Evolutionary conservation across 2,329 filamentous ascomycete species (phyloP), one percentile per base, ranked within the genome.

Genomic region (Colletotrichum graminicola): DNA sequence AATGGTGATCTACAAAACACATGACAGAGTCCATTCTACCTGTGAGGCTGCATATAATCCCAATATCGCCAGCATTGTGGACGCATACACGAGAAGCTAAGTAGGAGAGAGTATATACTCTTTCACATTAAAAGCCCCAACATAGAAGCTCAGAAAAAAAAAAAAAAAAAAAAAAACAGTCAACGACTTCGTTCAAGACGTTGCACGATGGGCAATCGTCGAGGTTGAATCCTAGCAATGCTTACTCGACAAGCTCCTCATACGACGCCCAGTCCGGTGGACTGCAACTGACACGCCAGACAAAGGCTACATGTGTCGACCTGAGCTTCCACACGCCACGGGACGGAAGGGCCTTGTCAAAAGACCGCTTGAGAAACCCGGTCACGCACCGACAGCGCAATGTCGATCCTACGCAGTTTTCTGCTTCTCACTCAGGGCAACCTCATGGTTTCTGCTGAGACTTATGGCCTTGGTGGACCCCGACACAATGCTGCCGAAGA

Each of bases 111-210:
- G 16, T 32, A 21, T 5, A 8, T 18, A 11, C 32, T 67, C 3
- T 32, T 57, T 10, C 72, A 73, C 6, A 23, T 70, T 43, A 26
- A 1, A 4, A 54, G n/a, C 5, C 55, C 52, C 23, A 59, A 69
- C n/a, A n/a, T 43, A 72, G 66, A n/a, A 64, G 66, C 29, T 8
- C n/a, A n/a, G n/a, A n/a, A n/a, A n/a, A n/a, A n/a, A n/a, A n/a
- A n/a, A n/a, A n/a, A n/a, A n/a, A n/a, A n/a, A n/a, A 34, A 34
- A 34, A 4, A 34, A 34, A 34, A 34, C 34, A 34, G 72, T 57
- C 14, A 72, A 73, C 47, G 32, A 34, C 10, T 7, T 72, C 18
- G 45, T 62, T 32, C 69, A 66, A 16, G 72, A 72, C 16, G 43
- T 57, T 1, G 39, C 66, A 12, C 39, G 39, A 1, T 39, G 56